Evolutionary conservation across 768 basidiomycete species (phyloP), one percentile per base, ranked within the genome.

Genomic region (Pleurotus salmoneostramineus): DNA sequence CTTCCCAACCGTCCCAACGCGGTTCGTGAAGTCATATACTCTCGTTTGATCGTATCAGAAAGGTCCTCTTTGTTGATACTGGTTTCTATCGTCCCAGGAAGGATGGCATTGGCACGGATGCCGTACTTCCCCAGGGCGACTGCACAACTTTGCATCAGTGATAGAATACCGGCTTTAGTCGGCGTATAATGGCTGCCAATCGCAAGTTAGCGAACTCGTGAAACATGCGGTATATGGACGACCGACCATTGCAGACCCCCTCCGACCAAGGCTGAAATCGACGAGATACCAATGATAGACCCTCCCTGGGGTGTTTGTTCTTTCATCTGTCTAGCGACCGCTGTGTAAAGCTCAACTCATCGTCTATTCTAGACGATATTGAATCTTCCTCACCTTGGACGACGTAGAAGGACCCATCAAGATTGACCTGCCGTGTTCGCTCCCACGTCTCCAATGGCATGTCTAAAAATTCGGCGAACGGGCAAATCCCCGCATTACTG

Each of bases 61-160:
- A 92, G 78, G 68, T 91, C 88, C 59, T 88, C 88, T 63, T 83
- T 83, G 72, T 92, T 91, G 70, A 90, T 90, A 61, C 85, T 80
- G 15, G 90, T 92, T 43, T 79, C 85, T 61, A 91, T 87, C 2
- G 89, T 90, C 6, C 89, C 88, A 11, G 89, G 88, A n/a, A 89
- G 77, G 51, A 87, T 70, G 3, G 85, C 83, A 64, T 87, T 87
- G 42, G 83, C 88, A 37, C 89, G 80, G 61, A 91, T 91, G 50
- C 82, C 82, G 68, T 88, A 83, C 60, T 87, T 85, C n/a, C 88
- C 88, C 27, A 91, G 74, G 3, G 89, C 88, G 44, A 89, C 83
- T 3, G 89, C 88, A 63, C 85, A 87, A 60, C 84, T 87, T 69
- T 91, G 87, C 89, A 91, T 92, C 61, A 92, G 70, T 32, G 84